phyloP scores from a whole-genome alignment of 441 rosid genomes.

The Macaranga tanarius region DNA sequence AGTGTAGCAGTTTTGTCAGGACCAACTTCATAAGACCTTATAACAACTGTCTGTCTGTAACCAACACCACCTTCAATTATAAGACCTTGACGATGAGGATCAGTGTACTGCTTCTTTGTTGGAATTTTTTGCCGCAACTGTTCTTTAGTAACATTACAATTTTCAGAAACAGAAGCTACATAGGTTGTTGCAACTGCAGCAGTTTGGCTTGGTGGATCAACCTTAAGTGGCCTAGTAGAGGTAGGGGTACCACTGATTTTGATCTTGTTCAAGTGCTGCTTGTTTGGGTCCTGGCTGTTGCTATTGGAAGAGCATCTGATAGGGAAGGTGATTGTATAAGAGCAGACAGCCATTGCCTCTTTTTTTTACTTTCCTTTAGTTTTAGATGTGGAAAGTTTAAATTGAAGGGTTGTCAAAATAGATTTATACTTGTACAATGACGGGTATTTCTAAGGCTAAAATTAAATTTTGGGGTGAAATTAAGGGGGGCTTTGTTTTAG shows the following conservation, averaged over 20 bases:
- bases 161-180: slow-evolving; percentile 28
- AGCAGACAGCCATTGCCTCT: slow-evolving; percentile 36
- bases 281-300: slow-evolving; percentile 27
- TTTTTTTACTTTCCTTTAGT: neutral
- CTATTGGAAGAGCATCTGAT: slow-evolving; percentile 29
- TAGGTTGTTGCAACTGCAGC: slow-evolving; percentile 33
- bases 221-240: slow-evolving; percentile 19
- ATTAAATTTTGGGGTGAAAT: slow-evolving; percentile 4
- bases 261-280: slow-evolving; percentile 29
- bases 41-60: slow-evolving; percentile 57
- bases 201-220: slow-evolving; percentile 26
- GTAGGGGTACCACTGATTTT: slow-evolving; percentile 30
- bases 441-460: slow-evolving; percentile 24
- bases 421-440: slow-evolving; percentile 29
- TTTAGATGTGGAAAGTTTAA: slow-evolving; percentile 27
- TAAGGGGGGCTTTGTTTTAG: slow-evolving; percentile 17
- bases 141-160: slow-evolving; percentile 29
- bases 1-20: slow-evolving; percentile 60
- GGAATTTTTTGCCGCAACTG: slow-evolving; percentile 57
- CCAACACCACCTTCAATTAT: slow-evolving; percentile 55
- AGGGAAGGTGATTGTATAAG: slow-evolving; percentile 24
- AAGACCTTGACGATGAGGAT: slow-evolving; percentile 58
- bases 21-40: slow-evolving; percentile 74
- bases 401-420: slow-evolving; percentile 27
- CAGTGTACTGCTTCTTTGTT: slow-evolving; percentile 54